phyloP scores from a whole-genome alignment of 2,329 filamentous ascomycete genomes.

The Beauveria sp. region DNA sequence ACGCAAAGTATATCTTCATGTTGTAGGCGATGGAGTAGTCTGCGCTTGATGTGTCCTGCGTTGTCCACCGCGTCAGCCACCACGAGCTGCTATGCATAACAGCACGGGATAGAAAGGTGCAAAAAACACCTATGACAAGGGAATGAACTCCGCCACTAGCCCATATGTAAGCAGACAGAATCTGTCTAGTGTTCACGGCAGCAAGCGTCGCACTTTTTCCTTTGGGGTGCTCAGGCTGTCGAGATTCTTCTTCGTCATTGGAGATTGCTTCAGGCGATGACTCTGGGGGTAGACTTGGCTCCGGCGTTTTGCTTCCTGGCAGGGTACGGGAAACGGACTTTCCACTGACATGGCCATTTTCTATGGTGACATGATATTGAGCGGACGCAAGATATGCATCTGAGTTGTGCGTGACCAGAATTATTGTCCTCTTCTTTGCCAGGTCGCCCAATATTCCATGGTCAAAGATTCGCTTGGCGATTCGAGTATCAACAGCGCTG shows the following conservation, averaged over 20 bases:
- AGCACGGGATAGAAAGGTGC: not conserved
- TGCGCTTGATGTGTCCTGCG: not conserved
- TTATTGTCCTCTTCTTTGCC: conserved; percentile 10
- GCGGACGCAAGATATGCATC: not conserved
- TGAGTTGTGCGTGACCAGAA: conserved; percentile 12
- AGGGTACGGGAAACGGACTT: not conserved
- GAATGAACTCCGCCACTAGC: conserved; percentile 1
- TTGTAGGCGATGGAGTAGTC: not conserved
- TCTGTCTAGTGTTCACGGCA: not conserved
- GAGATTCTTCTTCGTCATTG: not conserved
- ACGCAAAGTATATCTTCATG: conserved; percentile 5
- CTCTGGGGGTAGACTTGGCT: not conserved
- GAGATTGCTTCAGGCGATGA: not conserved
- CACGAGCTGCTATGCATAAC: conserved; percentile 1
- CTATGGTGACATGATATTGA: conserved; percentile 7
- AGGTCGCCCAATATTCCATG: conserved; percentile 6
- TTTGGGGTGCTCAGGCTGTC: not conserved
- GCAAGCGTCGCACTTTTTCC: not conserved
- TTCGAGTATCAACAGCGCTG: conserved; percentile 8
- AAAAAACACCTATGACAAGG: not conserved
- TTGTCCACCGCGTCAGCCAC: conserved; percentile 12
- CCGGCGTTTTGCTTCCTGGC: not conserved
- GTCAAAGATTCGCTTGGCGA: conserved; percentile 5
- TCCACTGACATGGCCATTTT: not conserved
- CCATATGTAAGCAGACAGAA: conserved; percentile 9